Evolutionary conservation across 2,329 filamentous ascomycete genomes (phyloP).

Genomic region (Fusarium sp.): DNA sequence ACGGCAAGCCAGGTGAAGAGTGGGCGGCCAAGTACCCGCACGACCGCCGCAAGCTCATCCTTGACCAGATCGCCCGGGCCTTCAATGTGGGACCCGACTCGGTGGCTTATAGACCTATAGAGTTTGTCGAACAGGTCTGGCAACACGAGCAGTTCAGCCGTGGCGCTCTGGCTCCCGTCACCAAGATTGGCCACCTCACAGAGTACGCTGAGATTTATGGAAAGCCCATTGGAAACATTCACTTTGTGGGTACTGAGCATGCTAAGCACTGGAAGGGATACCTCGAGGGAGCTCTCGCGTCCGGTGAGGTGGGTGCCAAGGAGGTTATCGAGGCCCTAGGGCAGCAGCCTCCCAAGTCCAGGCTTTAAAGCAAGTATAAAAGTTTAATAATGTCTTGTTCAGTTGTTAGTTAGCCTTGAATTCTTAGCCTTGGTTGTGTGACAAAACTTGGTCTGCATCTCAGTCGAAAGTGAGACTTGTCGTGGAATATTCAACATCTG

Average conservation of each 20-base stretch:
- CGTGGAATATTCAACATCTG: neutral
- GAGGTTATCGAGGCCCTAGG: constrained; percentile 51
- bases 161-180: constrained; percentile 51
- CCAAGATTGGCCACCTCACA: constrained; percentile 46
- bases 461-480: neutral
- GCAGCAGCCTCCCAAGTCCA: neutral
- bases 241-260: constrained; percentile 64
- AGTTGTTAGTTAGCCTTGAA: neutral
- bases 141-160: constrained; percentile 49
- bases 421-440: neutral
- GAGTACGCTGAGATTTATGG: constrained; percentile 46
- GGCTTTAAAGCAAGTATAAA: constrained; percentile 6
- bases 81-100: constrained; percentile 40
- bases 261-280: constrained; percentile 63
- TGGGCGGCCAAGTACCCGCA: constrained; percentile 48
- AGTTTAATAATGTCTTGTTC: neutral
- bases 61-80: constrained; percentile 50
- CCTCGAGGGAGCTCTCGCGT: constrained; percentile 62
- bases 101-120: constrained; percentile 40
- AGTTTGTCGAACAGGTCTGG: constrained; percentile 51
- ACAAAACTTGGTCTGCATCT: neutral
- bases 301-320: constrained; percentile 56
- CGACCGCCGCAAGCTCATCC: constrained; percentile 46
- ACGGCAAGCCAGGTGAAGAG: constrained; percentile 50
- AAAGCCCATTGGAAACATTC: constrained; percentile 54